Conservation (phyloP, 148 eudicot genomes). For the Salicornia ramosissima region DNA sequence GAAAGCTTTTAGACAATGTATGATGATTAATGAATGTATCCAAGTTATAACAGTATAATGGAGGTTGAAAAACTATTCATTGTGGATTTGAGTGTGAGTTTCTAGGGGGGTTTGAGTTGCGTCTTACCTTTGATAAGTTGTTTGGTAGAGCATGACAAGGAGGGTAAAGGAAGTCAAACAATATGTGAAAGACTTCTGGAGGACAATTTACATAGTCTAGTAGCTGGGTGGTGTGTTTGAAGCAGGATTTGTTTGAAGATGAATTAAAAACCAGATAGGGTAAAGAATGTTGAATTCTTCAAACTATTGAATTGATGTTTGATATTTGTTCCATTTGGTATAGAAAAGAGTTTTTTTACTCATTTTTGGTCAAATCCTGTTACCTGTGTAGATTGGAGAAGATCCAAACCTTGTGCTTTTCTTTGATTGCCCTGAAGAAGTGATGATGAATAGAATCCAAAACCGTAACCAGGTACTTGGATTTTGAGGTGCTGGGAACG, state of each 20-base stretch:
- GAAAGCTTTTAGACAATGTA: not conserved
- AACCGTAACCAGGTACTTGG: conserved; percentile 71
- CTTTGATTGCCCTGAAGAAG: conserved; percentile 89
- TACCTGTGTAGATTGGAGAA: conserved; percentile 54
- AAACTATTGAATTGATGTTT: not conserved
- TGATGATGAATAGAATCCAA: conserved; percentile 80
- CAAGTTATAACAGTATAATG: not conserved
- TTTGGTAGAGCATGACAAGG: no score
- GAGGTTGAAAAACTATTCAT: not conserved
- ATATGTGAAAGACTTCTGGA: not conserved
- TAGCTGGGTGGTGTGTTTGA: not conserved
- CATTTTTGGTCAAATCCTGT: conserved; percentile 8
- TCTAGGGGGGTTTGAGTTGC: no score
- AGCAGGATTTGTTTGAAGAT: not conserved
- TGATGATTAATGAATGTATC: not conserved
- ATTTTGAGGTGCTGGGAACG: not conserved
- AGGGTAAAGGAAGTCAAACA: no score
- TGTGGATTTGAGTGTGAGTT: not conserved
- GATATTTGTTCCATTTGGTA: not conserved
- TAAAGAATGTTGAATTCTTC: not conserved
- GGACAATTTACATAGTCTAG: not conserved
- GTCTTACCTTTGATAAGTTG: no score
- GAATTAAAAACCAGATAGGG: no score
- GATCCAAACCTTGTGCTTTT: conserved; percentile 87
- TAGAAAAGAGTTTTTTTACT: not conserved